Conservation (phyloP, 306 rosid genomes). For the Quillaja saponaria region DNA sequence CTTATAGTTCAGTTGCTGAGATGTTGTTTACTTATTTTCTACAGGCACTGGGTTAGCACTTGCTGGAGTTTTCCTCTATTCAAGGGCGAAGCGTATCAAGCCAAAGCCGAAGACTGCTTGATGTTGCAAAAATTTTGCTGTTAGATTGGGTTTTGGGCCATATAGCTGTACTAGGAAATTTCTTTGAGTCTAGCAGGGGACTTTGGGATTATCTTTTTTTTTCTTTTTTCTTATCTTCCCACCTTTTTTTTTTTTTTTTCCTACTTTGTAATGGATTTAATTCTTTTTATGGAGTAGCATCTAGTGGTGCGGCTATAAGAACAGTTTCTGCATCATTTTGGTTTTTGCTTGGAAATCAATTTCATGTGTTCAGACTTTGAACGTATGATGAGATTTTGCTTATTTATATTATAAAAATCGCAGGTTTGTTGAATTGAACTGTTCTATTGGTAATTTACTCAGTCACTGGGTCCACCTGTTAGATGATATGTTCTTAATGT, state of each 20-base stretch:
- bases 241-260: conserved; percentile 9
- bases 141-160: conserved; percentile 10
- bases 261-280: conserved; percentile 24
- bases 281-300: conserved; percentile 27
- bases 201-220: conserved; percentile 16
- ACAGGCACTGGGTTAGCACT: conserved; percentile 93
- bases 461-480: too few relatives aligned
- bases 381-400: too few relatives aligned
- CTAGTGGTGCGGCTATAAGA: conserved; percentile 28
- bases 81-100: conserved; percentile 80
- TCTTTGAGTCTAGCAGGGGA: conserved; percentile 46
- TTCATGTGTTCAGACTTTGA: not conserved
- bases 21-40: conserved; percentile 18
- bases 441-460: too few relatives aligned
- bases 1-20: conserved; percentile 14
- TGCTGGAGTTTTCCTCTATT: conserved; percentile 88
- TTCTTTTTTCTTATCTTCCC: conserved; percentile 8
- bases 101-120: conserved; percentile 75
- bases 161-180: conserved; percentile 33
- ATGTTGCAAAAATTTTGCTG: conserved; percentile 43
- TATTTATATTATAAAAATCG: too few relatives aligned
- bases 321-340: not conserved
- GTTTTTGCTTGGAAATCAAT: conserved; percentile 26
- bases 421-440: too few relatives aligned
- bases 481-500: too few relatives aligned